These are phyloP conservation scores for Talaromyces stipitatus DNA, from an alignment of 495 filamentous ascomycete species.

Conservation along the genomic window DNA sequence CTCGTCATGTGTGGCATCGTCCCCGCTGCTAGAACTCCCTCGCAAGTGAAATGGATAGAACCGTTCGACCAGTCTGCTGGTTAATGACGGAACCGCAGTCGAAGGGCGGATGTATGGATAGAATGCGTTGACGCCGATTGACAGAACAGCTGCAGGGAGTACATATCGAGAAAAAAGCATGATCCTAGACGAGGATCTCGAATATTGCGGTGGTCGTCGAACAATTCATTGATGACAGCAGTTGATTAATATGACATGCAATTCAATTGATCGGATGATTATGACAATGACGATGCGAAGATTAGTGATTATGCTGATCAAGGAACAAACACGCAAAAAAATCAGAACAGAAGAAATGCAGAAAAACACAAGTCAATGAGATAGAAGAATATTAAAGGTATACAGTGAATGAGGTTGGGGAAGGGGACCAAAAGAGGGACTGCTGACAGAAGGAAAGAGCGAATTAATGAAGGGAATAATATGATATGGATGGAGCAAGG, in stretches of 20 bases:
- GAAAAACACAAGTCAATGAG: background rate
- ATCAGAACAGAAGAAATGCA: background rate
- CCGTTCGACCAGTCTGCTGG: constrained; percentile 16
- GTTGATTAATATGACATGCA: background rate
- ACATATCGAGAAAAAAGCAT: constrained; percentile 11
- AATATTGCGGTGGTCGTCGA: background rate
- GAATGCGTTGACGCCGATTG: constrained; percentile 24
- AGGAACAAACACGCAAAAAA: background rate
- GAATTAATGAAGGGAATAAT: background rate
- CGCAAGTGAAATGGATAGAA: constrained; percentile 23
- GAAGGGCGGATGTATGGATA: constrained; percentile 24
- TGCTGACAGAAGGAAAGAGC: background rate
- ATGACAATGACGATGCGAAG: background rate
- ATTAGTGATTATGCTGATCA: background rate
- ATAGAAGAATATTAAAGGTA: background rate
- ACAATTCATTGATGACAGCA: constrained; percentile 2
- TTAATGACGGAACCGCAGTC: constrained; percentile 5
- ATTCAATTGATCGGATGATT: too few species aligned
- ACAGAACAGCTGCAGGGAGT: constrained; percentile 11
- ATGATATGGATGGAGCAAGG: background rate
- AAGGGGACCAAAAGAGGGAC: background rate
- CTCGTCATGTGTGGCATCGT: constrained; percentile 6
- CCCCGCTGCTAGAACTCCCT: constrained; percentile 14
- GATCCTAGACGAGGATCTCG: constrained; percentile 8
- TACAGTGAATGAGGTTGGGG: background rate